These are phyloP conservation scores for Boletus eberwhitei DNA, from an alignment of 768 basidiomycete genomes.

Conservation along the genomic window DNA sequence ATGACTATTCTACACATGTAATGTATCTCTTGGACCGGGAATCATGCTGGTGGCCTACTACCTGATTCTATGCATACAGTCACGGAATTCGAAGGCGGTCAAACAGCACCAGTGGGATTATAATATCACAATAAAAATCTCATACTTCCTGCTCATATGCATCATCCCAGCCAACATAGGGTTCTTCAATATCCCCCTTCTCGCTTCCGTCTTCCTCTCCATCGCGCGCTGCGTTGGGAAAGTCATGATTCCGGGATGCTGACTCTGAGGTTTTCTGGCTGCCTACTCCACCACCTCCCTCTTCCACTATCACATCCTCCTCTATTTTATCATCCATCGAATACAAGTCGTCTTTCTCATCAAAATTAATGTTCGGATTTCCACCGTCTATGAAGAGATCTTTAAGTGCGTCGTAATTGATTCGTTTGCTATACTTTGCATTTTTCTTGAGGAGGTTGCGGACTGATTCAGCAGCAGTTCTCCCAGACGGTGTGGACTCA, in stretches of 20 bases:
- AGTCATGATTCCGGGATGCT: neutral
- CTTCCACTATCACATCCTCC: slow-evolving; percentile 38
- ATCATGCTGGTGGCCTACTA: neutral
- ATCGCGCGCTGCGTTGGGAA: slow-evolving; percentile 2
- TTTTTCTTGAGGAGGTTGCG: slow-evolving; percentile 73
- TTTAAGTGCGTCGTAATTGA: slow-evolving; percentile 90
- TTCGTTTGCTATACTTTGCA: slow-evolving; percentile 84
- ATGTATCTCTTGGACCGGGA: slow-evolving; percentile 12
- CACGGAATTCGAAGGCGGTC: neutral
- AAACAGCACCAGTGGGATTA: neutral
- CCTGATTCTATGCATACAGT: neutral
- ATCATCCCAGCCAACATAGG: slow-evolving; percentile 42
- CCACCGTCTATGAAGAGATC: slow-evolving; percentile 60
- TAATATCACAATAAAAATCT: neutral
- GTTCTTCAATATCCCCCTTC: slow-evolving; percentile 37
- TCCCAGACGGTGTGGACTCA: slow-evolving; percentile 51
- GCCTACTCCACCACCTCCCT: slow-evolving; percentile 38
- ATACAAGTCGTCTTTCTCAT: slow-evolving; percentile 50
- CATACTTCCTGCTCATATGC: slow-evolving; percentile 72
- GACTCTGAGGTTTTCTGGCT: slow-evolving; percentile 34
- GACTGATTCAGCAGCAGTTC: slow-evolving; percentile 34
- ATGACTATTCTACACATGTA: slow-evolving; percentile 29
- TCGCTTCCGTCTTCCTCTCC: slow-evolving; percentile 35
- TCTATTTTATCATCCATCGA: slow-evolving; percentile 50
- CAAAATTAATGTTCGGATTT: slow-evolving; percentile 24